Evolutionary conservation across 164 flowering plant species (phyloP), one percentile per base, ranked within the genome.

Genomic region (Dillenia suffruticosa): DNA sequence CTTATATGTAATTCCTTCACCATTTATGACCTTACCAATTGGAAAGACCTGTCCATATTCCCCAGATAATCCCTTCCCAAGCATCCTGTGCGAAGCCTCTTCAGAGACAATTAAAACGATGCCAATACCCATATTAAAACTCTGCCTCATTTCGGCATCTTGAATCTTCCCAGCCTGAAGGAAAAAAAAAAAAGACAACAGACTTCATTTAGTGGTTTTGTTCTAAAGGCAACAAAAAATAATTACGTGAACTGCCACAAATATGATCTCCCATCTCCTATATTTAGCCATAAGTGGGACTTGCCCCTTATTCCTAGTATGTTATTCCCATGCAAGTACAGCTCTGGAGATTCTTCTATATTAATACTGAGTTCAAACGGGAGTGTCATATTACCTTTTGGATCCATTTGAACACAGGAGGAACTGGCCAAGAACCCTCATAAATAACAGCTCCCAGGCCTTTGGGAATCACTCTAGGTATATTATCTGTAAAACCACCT

Each of bases 401-500:
- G 54, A 94, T 82, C 96, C 99, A 94, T 58, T 83, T 94, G 75
- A 94, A 94, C 24, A 94, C 70, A 10, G 92, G 61, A 57, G 90
- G 97, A 13, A 88, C 60, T 45, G 74, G 72, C 99, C 99, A 94
- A 11, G 97, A 85, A 51, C 77, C 79, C 44, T 72, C 57, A 58
- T 79, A 69, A 48, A 91, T 86, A 44, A 68, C 63, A 66, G 96
- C 96, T 67, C 99, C 99, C 45, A 89, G 80, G 62, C 97, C 97
- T 51, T 85, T 63, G 0, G 96, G 99, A 60, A 94, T 86, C 11
- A 94, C 89, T 46, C 99, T 77, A 32, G 99, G 99, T 58, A 94
- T 94, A 56, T 91, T 91, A 68, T 91, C 99, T 0, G 97, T 94
- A 58, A 94, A 89, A 53, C 99, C 97, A 68, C 99, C 99, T 57